A percentile compares a stretch with the other conserved stretches of the same genome.
Conservation (phyloP, 768 basidiomycete species). For the Suillus discolor region DNA sequence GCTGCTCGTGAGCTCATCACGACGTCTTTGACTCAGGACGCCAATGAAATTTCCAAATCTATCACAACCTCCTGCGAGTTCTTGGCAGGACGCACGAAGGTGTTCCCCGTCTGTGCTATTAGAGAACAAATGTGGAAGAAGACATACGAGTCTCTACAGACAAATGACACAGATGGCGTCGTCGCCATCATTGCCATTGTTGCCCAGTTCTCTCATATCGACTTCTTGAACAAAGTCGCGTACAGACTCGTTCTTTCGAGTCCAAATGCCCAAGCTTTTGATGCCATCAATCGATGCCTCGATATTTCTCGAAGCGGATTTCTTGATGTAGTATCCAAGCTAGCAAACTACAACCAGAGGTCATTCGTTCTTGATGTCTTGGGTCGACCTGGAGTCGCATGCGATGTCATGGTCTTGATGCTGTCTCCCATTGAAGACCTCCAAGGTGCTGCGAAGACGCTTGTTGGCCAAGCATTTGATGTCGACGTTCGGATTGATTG, state of each 20-base stretch:
- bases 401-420: slow-evolving; percentile 66
- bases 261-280: slow-evolving; percentile 39
- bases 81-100: slow-evolving; percentile 31
- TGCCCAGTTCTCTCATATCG: slow-evolving; percentile 66
- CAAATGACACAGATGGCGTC: slow-evolving; percentile 60
- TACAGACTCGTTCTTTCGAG: slow-evolving; percentile 44
- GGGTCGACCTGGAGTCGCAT: slow-evolving; percentile 53
- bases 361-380: slow-evolving; percentile 58
- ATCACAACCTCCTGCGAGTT: slow-evolving; percentile 36
- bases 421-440: slow-evolving; percentile 81
- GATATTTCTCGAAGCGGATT: slow-evolving; percentile 62
- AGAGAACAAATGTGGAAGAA: slow-evolving; percentile 69
- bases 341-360: slow-evolving; percentile 63
- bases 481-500: slow-evolving; percentile 89
- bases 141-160: slow-evolving; percentile 59
- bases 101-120: slow-evolving; percentile 42
- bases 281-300: slow-evolving; percentile 65
- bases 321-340: slow-evolving; percentile 58
- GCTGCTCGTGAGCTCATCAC: slow-evolving; percentile 45
- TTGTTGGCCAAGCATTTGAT: slow-evolving; percentile 87
- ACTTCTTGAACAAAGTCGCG: slow-evolving; percentile 55
- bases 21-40: slow-evolving; percentile 35
- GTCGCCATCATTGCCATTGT: slow-evolving; percentile 59
- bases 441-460: slow-evolving; percentile 71
- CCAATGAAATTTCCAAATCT: slow-evolving; percentile 31